A percentile compares a stretch with the other conserved stretches of the same genome.
Evolutionary conservation across 495 filamentous ascomycete species (phyloP).

Genomic region (Penicillium canescens): DNA sequence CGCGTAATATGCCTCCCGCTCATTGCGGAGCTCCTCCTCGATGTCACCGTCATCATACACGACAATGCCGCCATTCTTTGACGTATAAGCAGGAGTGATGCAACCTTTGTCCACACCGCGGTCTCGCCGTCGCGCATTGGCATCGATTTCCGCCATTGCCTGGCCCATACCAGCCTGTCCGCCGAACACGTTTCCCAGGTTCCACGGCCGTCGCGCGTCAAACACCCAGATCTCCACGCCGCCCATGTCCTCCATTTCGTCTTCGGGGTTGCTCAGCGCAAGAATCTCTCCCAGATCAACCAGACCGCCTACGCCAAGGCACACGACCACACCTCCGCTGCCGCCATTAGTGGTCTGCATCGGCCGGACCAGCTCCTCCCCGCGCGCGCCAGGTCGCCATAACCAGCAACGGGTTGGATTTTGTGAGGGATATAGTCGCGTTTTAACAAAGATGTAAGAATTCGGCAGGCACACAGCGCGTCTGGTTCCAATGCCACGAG

Average conservation of each 20-base stretch:
- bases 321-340: slow-evolving; percentile 82
- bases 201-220: slow-evolving; percentile 91
- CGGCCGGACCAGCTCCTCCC: slow-evolving; percentile 71
- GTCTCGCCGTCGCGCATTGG: slow-evolving; percentile 51
- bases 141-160: slow-evolving; percentile 47
- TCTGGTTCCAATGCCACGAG: slow-evolving; percentile 93
- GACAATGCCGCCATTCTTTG: slow-evolving; percentile 79
- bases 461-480: slow-evolving; percentile 92
- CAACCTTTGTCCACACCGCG: slow-evolving; percentile 61
- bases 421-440: slow-evolving; percentile 98
- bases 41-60: slow-evolving; percentile 98
- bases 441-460: slow-evolving; percentile 86
- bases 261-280: slow-evolving; percentile 56
- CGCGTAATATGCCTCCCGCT: slow-evolving; percentile 78
- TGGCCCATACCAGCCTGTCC: slow-evolving; percentile 54
- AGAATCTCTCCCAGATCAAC: slow-evolving; percentile 79
- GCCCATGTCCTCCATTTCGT: slow-evolving; percentile 62
- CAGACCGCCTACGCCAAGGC: slow-evolving; percentile 87
- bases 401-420: slow-evolving; percentile 90
- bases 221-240: slow-evolving; percentile 91
- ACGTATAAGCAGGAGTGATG: slow-evolving; percentile 67
- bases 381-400: slow-evolving; percentile 80
- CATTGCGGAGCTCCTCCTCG: slow-evolving; percentile 73
- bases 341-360: slow-evolving; percentile 83
- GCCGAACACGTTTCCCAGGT: slow-evolving; percentile 89